Evolutionary conservation across 352 stramenopile species (phyloP), one percentile per base, ranked within the genome.

Genomic region (Phytophthora macrochlamydospora): DNA sequence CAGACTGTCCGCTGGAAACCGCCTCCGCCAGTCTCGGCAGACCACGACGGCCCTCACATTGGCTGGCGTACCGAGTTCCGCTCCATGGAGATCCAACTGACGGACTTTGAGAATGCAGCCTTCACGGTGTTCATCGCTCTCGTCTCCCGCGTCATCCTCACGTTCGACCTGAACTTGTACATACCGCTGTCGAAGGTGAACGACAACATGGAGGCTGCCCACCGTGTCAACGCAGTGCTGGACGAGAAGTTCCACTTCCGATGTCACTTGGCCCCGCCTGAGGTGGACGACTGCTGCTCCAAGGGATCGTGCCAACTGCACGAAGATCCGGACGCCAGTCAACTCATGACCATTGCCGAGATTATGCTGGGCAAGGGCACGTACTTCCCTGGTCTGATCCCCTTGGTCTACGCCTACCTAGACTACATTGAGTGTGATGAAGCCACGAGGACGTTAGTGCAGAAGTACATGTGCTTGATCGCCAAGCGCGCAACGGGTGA

Each of bases 1-100:
- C 97, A 99, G 87, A 99, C 95, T n/a, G 97, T 99, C 59, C 94
- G 98, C 48, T 99, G 98, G 98, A 99, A 99, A 87, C 98, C 98
- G 43, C 98, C 98, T 46, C 97, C 98, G 53, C 93, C 94, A 37
- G 75, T 73, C 1, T 59, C 75, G 9, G 60, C 63, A 5, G 69
- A 57, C 46, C 57, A 42, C 31, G 66, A 79, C 12, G 71, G 60
- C 8, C 71, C 69, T 37, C 71, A 95, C 72, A 91, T 96, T 56
- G 89, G 89, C 51, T 96, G 89, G 89, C 89, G 89, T 24, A 94
- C 87, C 6, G 89, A 95, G 73, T 99, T 99, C 79, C 89, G 98
- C 13, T 98, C 96, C 37, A 99, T 99, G 97, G 98, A 99, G 83
- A 98, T 99, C 62, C 98, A 99, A 79, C 88, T 99, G 11, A 99